These are phyloP conservation scores for Cytospora piceae DNA, from an alignment of 2,329 filamentous ascomycete species.

Conservation along the genomic window DNA sequence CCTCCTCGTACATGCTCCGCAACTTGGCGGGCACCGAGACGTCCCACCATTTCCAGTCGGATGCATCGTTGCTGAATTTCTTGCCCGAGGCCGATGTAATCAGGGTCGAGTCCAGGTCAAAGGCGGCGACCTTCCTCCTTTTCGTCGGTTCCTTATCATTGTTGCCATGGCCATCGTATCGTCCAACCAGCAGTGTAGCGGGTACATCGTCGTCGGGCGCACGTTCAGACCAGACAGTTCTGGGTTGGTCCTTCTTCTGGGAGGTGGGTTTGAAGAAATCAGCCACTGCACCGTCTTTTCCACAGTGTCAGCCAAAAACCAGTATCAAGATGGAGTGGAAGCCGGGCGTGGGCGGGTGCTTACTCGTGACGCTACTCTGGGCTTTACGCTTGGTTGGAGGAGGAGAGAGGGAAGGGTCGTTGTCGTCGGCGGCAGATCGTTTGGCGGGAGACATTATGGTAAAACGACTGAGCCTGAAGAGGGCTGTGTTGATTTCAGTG, in stretches of 20 bases:
- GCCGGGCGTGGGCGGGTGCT: constrained; percentile 28
- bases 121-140: constrained; percentile 68
- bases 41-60: constrained; percentile 97
- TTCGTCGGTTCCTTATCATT: constrained; percentile 38
- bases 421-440: constrained; percentile 32
- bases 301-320: constrained; percentile 28
- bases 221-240: constrained; percentile 72
- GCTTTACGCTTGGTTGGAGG: constrained; percentile 57
- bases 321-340: not conserved
- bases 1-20: constrained; percentile 64
- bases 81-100: constrained; percentile 81
- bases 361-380: constrained; percentile 57
- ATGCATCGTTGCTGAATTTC: constrained; percentile 69
- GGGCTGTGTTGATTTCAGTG: not conserved
- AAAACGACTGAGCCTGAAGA: not conserved
- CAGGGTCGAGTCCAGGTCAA: constrained; percentile 85
- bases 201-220: constrained; percentile 52
- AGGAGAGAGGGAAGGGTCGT: constrained; percentile 53
- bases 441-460: constrained; percentile 31
- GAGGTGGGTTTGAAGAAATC: constrained; percentile 89
- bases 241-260: constrained; percentile 72
- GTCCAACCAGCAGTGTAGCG: constrained; percentile 73
- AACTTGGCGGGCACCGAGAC: constrained; percentile 68
- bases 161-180: constrained; percentile 55
- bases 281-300: constrained; percentile 67